Base-by-base conservation (phyloP, 2,329 filamentous ascomycete species). In the Aspergillus sp. region DNA sequence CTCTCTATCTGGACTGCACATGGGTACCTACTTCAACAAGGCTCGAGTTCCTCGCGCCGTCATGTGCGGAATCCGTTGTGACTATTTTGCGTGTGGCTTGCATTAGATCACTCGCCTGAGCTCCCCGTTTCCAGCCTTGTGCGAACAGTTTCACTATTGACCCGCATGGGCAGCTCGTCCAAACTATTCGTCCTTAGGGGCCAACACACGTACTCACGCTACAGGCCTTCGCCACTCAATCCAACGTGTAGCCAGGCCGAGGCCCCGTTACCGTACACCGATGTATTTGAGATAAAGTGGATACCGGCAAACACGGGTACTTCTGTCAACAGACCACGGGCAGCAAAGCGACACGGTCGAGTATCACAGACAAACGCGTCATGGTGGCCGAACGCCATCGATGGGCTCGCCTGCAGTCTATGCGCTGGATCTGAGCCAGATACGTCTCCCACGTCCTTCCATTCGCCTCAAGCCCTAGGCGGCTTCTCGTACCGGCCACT, bases 61-160 rank as follows among this genome's bases (percentile, higher is more conserved):
- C 33, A 48, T 41, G 41, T 36, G n/a, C 45, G 8, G 33, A 26
- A 9, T 47, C 33, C 33, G 41, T 26, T 48, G 45, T 48, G 45
- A 48, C 45, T 48, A 48, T 48, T 48, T 33, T 41, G 33, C 45
- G 33, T 40, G 45, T 48, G 45, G 33, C 45, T 48, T 48, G 45
- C 33, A 48, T 26, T 48, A 48, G 45, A 22, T 26, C 19, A 48
- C n/a, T 48, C 45, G 45, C 45, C 45, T 48, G 45, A 48, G 45
- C n/a, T n/a, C 33, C 45, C 45, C 45, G 19, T 48, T 33, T 48
- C 30, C 45, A 40, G 45, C 45, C 45, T 48, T 48, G 32, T 48
- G 45, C 22, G 17, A 26, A 33, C 33, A 38, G 19, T 48, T 48
- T 48, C 45, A 48, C 33, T 40, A 40, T 48, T 48, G 45, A 13